Percentiles rank a stretch among this genome's conserved stretches.
These are phyloP conservation scores for Eragrostis tef DNA, from an alignment of 202 grass and related monocot species.

Conservation along the genomic window DNA sequence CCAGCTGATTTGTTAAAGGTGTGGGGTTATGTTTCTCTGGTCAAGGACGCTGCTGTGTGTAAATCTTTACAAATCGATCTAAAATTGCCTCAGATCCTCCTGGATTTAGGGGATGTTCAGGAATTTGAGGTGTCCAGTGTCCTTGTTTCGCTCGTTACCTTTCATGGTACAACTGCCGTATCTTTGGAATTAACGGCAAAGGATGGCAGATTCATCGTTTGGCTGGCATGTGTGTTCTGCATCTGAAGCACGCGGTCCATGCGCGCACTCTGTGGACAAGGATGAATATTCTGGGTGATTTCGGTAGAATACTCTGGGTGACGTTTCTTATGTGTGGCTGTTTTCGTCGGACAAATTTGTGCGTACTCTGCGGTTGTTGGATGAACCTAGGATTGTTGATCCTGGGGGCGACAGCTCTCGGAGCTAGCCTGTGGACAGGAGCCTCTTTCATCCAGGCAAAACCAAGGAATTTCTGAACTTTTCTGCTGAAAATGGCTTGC, in stretches of 20 bases:
- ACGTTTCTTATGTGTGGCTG: neutral
- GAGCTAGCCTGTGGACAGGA: neutral
- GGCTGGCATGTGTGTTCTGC: neutral
- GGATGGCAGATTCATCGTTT: neutral
- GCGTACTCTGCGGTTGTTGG: neutral
- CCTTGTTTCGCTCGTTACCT: neutral
- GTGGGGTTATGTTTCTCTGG: slow-evolving; percentile 24
- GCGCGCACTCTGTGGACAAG: slow-evolving; percentile 2
- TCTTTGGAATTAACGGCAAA: neutral
- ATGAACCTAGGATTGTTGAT: slow-evolving; percentile 1
- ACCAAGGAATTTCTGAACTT: neutral
- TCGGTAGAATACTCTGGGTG: neutral
- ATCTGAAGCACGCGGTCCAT: neutral
- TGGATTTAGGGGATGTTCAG: neutral
- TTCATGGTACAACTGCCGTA: neutral
- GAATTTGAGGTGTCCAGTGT: neutral
- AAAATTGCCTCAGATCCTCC: slow-evolving; percentile 11
- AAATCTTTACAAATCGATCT: slow-evolving; percentile 21
- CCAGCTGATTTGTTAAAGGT: slow-evolving; percentile 36
- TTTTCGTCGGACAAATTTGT: neutral
- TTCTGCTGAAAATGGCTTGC: neutral
- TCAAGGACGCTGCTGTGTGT: slow-evolving; percentile 32
- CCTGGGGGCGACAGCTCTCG: neutral
- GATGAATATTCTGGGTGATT: slow-evolving; percentile 9
- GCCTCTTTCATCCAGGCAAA: neutral